Percentiles rank a stretch among this genome's conserved stretches.
phyloP scores from a whole-genome alignment of 805 yeast species.

The Kodamaea lidongshanica region DNA sequence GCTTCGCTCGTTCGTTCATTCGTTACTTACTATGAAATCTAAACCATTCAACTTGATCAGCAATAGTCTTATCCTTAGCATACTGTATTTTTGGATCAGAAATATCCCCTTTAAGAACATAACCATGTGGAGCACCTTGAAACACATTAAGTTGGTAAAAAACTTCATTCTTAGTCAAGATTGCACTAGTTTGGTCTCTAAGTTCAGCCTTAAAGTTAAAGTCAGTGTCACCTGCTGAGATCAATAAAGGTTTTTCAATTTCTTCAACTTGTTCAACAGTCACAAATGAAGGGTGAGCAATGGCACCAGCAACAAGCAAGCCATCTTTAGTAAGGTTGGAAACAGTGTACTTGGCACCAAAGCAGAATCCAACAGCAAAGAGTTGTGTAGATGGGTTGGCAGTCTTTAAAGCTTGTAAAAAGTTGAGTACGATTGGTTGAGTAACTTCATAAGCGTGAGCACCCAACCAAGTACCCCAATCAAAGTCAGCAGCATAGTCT shows the following conservation, averaged over 20 bases:
- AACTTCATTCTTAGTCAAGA: slow-evolving; percentile 47
- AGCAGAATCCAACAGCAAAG: slow-evolving; percentile 20
- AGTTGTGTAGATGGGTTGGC: slow-evolving; percentile 6
- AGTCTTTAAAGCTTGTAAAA: slow-evolving; percentile 6
- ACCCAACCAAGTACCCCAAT: slow-evolving; percentile 6
- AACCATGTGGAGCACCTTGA: slow-evolving; percentile 70
- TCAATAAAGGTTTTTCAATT: slow-evolving; percentile 54
- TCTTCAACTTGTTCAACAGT: slow-evolving; percentile 56
- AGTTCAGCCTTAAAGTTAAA: slow-evolving; percentile 54
- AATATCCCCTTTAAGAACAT: slow-evolving; percentile 70
- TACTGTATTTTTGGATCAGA: slow-evolving; percentile 45
- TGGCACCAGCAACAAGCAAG: slow-evolving; percentile 54
- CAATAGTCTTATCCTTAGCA: slow-evolving; percentile 62
- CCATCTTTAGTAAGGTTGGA: slow-evolving; percentile 26
- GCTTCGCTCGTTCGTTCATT: no score
- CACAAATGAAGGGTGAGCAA: slow-evolving; percentile 81
- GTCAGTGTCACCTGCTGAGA: slow-evolving; percentile 74
- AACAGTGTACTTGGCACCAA: slow-evolving; percentile 22
- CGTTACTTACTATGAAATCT: no score
- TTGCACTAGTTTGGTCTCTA: slow-evolving; percentile 56
- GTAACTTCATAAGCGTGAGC: slow-evolving; percentile 11
- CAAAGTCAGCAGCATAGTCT: slow-evolving; percentile 1
- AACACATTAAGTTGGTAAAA: slow-evolving; percentile 57
- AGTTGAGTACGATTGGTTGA: slow-evolving; percentile 10
- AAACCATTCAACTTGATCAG: slow-evolving; percentile 31